Conservation (phyloP, 108 stramenopile genomes). For the Cyclotella atomus region DNA sequence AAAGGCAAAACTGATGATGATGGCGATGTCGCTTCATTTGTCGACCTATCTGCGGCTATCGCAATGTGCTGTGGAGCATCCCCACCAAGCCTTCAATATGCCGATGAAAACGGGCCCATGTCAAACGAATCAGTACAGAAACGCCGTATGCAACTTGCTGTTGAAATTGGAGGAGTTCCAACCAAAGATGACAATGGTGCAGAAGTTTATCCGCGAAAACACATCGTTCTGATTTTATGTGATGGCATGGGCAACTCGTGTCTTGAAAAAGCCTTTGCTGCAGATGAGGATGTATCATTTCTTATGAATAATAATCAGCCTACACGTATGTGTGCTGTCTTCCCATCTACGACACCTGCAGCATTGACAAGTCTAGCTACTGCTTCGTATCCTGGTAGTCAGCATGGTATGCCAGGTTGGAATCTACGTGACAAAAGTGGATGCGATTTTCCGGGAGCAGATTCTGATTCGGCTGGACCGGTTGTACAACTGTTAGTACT, state of each 20-base stretch:
- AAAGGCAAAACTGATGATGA: too few relatives aligned
- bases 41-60: conserved; percentile 29
- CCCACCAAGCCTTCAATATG: neutral
- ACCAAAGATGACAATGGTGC: neutral
- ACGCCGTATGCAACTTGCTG: conserved; percentile 11
- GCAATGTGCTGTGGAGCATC: conserved; percentile 34
- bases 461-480: conserved; percentile 1
- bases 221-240: conserved; percentile 37
- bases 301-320: conserved; percentile 19
- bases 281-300: conserved; percentile 4
- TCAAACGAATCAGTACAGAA: conserved; percentile 13
- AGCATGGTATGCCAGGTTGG: conserved; percentile 45
- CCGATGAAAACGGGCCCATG: neutral
- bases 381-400: conserved; percentile 30
- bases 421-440: conserved; percentile 39
- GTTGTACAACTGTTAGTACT: conserved; percentile 30
- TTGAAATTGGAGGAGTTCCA: conserved; percentile 29
- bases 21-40: conserved; percentile 40
- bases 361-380: conserved; percentile 42
- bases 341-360: conserved; percentile 42
- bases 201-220: neutral
- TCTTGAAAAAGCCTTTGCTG: conserved; percentile 4
- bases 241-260: conserved; percentile 45
- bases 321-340: conserved; percentile 33
- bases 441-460: conserved; percentile 37